A percentile compares a stretch with the other conserved stretches of the same genome.
Evolutionary conservation across 495 filamentous ascomycete genomes (phyloP).

Genomic region (Trichoderma erinaceum): DNA sequence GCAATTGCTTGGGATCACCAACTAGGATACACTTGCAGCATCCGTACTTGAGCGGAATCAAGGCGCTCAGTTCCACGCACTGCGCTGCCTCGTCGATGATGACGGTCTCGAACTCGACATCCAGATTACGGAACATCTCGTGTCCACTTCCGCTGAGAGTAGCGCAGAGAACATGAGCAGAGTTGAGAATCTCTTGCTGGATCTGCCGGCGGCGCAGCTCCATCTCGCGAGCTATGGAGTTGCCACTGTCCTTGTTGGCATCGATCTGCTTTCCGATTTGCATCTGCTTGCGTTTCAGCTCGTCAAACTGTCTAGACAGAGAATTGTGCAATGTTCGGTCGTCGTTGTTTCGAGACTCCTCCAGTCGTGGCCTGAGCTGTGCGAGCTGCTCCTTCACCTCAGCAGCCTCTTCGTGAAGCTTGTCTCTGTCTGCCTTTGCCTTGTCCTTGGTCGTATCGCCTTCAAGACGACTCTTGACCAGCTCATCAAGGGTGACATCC

Average conservation of each 20-base stretch:
- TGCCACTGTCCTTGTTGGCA: constrained; percentile 73
- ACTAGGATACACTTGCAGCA: constrained; percentile 96
- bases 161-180: constrained; percentile 87
- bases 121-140: constrained; percentile 92
- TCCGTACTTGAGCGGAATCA: constrained; percentile 96
- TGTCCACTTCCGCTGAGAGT: constrained; percentile 94
- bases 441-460: constrained; percentile 43
- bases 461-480: constrained; percentile 69
- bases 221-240: constrained; percentile 65
- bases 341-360: constrained; percentile 60
- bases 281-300: constrained; percentile 64
- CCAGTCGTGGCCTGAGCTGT: constrained; percentile 58
- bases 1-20: constrained; percentile 94
- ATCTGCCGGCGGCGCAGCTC: constrained; percentile 77
- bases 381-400: constrained; percentile 64
- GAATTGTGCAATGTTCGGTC: constrained; percentile 50
- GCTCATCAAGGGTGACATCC: constrained; percentile 90
- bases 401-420: constrained; percentile 77
- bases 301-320: constrained; percentile 70
- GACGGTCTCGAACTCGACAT: constrained; percentile 96
- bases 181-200: constrained; percentile 85
- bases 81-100: constrained; percentile 98
- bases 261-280: constrained; percentile 76
- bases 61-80: constrained; percentile 91
- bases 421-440: constrained; percentile 57